These are phyloP conservation scores for Castanospermum australe DNA, from an alignment of 306 rosid species.

Conservation along the genomic window DNA sequence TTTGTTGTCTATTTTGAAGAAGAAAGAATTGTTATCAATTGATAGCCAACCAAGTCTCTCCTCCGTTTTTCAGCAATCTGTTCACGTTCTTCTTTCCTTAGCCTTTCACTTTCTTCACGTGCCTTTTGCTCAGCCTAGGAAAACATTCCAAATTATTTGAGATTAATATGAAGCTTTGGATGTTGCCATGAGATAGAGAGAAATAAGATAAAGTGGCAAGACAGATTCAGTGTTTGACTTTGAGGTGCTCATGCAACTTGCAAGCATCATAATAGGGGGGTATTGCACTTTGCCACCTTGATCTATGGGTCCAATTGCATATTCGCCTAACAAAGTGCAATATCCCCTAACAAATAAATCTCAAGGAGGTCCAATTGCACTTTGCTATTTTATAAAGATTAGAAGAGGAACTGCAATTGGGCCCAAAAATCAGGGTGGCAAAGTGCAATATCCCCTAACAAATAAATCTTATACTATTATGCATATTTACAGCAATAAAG, in stretches of 20 bases:
- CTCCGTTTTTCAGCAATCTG: slow-evolving; percentile 84
- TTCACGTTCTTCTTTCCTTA: slow-evolving; percentile 89
- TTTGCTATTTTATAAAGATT: neutral
- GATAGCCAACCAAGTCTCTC: slow-evolving; percentile 79
- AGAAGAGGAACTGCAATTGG: neutral
- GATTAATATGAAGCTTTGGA: slow-evolving; percentile 18
- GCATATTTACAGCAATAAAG: neutral
- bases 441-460: neutral
- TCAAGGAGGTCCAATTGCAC: neutral
- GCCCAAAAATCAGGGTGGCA: too few species aligned
- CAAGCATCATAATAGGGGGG: neutral
- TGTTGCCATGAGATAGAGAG: neutral
- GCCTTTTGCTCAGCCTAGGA: slow-evolving; percentile 95
- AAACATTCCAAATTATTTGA: slow-evolving; percentile 13
- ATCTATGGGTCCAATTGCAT: too few species aligned
- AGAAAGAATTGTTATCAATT: slow-evolving; percentile 11
- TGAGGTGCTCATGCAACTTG: neutral
- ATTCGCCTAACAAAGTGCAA: too few species aligned
- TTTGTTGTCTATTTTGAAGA: neutral
- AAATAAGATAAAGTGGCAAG: neutral
- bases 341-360: neutral
- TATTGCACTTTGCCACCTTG: too few species aligned
- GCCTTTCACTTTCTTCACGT: slow-evolving; percentile 94
- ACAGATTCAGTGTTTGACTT: neutral
- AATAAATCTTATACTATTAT: neutral